Evolutionary conservation across 192 early-diverging fungal genomes (phyloP), one percentile per base, ranked within the genome.

Genomic region (Podila minutissima): DNA sequence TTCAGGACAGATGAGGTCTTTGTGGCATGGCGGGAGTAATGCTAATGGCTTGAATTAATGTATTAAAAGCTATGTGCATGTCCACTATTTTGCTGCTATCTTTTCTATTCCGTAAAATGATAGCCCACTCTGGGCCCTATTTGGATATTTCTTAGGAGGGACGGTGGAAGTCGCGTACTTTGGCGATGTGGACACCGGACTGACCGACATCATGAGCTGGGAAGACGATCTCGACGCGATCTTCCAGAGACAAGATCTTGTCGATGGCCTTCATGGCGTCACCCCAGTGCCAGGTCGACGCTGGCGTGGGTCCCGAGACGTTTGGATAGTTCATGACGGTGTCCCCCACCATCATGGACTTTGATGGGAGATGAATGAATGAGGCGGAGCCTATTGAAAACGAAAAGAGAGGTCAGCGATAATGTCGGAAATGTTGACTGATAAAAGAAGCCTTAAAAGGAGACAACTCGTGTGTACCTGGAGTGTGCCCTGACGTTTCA

Each of bases 1-100:
- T 96, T 93, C 83, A 86, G 95, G 66, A 96, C 95, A 5, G 95
- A 96, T 67, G 91, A 94, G 58, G 94, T 96, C 20, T 88, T 91
- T 71, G 91, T 95, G 46, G 87, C 90, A 22, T 96, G 95, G 95
- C 84, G 95, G 57, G 86, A 89, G 33, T 86, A 73, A 79, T 13
- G 29, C 55, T 33, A 46, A 4, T 46, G 41, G 41, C 24, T 55
- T 55, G 35, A 8, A 37, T 37, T 37, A 37, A 37, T 11, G 10
- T 37, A 24, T 55, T 55, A 11, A 55, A 24, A 26, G 9, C 20
- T 12, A n/a, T 24, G 53, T n/a, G 53, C 8, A 24, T 55, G 24
- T 17, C 6, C 24, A 24, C 24, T 24, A 24, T 55, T 55, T 2
- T 55, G 53, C 15, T 10, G 35, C 35, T 1, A 37, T 37, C 29